Evolutionary conservation across 2,329 filamentous ascomycete species (phyloP).

Genomic region (Pyricularia sp.): DNA sequence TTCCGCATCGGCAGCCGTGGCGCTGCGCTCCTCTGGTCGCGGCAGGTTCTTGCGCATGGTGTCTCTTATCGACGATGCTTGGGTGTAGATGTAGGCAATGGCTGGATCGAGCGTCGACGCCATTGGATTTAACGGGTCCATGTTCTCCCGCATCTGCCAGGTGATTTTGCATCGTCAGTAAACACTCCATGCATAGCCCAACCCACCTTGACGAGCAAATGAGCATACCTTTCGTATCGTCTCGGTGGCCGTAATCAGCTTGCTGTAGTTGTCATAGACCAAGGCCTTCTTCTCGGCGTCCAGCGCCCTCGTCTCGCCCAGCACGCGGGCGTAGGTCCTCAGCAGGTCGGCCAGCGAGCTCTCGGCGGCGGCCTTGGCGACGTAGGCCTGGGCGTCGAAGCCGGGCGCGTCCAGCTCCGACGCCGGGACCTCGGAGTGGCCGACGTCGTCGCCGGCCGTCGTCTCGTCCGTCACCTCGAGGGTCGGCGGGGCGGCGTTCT

Average conservation of each 20-base stretch:
- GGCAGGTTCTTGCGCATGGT: slow-evolving; percentile 38
- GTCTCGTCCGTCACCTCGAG: slow-evolving; percentile 31
- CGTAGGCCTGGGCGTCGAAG: slow-evolving; percentile 66
- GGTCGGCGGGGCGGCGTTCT: slow-evolving; percentile 32
- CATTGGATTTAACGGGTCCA: slow-evolving; percentile 70
- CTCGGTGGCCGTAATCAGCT: slow-evolving; percentile 91
- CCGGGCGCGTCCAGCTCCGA: slow-evolving; percentile 64
- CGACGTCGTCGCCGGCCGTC: slow-evolving; percentile 12
- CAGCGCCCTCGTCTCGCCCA: slow-evolving; percentile 77
- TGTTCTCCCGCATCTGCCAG: slow-evolving; percentile 63
- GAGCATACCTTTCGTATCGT: slow-evolving; percentile 66
- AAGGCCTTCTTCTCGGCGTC: slow-evolving; percentile 95
- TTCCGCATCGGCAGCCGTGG: slow-evolving; percentile 22
- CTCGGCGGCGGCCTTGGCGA: slow-evolving; percentile 49
- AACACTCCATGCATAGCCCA: too few species aligned
- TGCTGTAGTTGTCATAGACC: slow-evolving; percentile 98
- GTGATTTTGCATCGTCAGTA: background rate
- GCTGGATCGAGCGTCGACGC: slow-evolving; percentile 64
- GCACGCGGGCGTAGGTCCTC: slow-evolving; percentile 58
- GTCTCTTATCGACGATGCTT: slow-evolving; percentile 45
- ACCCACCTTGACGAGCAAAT: too few species aligned
- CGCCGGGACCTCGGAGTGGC: slow-evolving; percentile 46
- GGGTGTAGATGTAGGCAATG: slow-evolving; percentile 63
- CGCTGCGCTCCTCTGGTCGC: slow-evolving; percentile 30
- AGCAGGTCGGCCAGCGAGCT: slow-evolving; percentile 61